Percentiles rank a stretch among this genome's conserved stretches.
Evolutionary conservation across 2,329 filamentous ascomycete genomes (phyloP).

Genomic region (Aspergillus piperis): DNA sequence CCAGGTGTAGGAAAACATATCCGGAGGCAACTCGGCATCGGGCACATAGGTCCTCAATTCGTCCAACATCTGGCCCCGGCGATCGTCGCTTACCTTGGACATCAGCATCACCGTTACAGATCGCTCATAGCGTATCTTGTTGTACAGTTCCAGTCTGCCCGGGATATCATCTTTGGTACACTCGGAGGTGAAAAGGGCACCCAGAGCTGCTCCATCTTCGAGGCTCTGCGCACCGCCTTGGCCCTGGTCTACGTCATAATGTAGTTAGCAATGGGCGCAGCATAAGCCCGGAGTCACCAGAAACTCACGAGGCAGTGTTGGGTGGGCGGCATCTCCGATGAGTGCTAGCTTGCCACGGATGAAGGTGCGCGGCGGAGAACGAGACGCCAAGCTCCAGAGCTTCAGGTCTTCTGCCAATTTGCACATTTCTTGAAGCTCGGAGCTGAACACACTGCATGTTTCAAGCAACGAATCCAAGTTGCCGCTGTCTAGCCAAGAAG

Average conservation of each 20-base stretch:
- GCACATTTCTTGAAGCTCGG: slow-evolving; percentile 18
- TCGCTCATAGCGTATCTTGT: slow-evolving; percentile 18
- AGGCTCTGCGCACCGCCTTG: slow-evolving; percentile 42
- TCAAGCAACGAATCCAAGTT: slow-evolving; percentile 10
- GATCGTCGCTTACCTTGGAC: slow-evolving; percentile 17
- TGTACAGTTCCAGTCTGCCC: slow-evolving; percentile 21
- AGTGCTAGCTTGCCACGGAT: slow-evolving; percentile 21
- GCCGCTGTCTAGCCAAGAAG: slow-evolving; percentile 12
- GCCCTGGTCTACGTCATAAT: slow-evolving; percentile 36
- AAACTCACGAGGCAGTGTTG: slow-evolving; percentile 21
- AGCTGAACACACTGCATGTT: slow-evolving; percentile 10
- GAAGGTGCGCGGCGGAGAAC: slow-evolving; percentile 16
- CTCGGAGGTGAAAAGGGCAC: slow-evolving; percentile 29
- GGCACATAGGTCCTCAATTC: slow-evolving; percentile 18
- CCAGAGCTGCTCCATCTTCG: slow-evolving; percentile 41
- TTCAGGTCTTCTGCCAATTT: slow-evolving; percentile 21
- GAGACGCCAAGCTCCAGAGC: slow-evolving; percentile 22
- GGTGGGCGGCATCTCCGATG: slow-evolving; percentile 26
- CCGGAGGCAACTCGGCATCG: slow-evolving; percentile 11
- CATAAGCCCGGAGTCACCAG: too few species aligned
- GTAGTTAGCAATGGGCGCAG: slow-evolving; percentile 9
- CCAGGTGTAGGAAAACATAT: slow-evolving; percentile 16
- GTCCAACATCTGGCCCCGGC: slow-evolving; percentile 16
- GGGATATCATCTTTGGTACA: slow-evolving; percentile 10
- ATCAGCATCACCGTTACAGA: slow-evolving; percentile 27